Base-by-base conservation (phyloP, 169 alveolate species). In the Babesia gibsoni region DNA sequence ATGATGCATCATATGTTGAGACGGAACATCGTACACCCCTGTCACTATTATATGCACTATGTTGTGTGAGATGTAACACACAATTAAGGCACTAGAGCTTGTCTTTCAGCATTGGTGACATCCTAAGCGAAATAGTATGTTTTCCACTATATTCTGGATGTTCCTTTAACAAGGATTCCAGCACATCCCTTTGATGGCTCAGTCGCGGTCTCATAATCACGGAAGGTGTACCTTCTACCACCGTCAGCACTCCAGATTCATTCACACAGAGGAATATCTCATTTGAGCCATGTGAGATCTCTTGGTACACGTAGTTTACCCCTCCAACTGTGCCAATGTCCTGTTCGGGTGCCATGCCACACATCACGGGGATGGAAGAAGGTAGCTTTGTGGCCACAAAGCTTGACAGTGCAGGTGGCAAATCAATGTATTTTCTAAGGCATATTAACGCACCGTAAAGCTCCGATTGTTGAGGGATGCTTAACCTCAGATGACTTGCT, bases 241-340 rank as follows among this genome's bases (percentile, higher is more conserved):
- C 52, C 36, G 46, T 73, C 25, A 73, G 46, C 7, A 27, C 63
- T 1, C 39, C 63, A 16, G 52, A 37, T 25, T 73, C 84, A 7
- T 16, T 35, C 30, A 73, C 52, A 29, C 69, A 52, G 52, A 43
- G 54, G 35, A 58, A 58, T n/a, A 46, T 54, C 14, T 35, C 42
- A 2, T 39, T 18, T 5, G 43, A n/a, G 30, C 52, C 68, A 42
- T 64, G 43, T 23, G 25, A 2, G 10, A 27, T 46, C n/a, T 3
- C 48, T 23, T 39, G 12, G 36, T 32, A 73, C 12, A 61, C 37
- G 33, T 59, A 65, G 56, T 45, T 64, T 20, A 39, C 52, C 16
- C 84, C 84, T 18, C 77, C 75, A 20, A 46, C 41, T 10, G 25
- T 33, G 45, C 70, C 84, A 22, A 73, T 29, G 25, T 73, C 49